Conservation (phyloP, 192 early-diverging fungal species). For the Entomortierella beljakovae region DNA sequence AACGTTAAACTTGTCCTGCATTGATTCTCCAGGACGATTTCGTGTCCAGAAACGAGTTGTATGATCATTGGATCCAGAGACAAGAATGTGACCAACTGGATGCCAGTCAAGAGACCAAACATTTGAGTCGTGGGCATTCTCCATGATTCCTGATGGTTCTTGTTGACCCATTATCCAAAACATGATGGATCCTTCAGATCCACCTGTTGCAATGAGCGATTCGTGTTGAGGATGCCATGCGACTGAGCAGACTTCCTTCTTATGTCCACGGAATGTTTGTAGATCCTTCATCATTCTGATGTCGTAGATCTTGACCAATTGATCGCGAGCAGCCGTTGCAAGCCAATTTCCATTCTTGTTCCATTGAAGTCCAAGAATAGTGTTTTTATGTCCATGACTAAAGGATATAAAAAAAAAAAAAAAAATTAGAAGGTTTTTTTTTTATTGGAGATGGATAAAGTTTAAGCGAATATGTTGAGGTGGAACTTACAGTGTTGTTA, state of each 20-base stretch:
- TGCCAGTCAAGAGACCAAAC: conserved; percentile 99
- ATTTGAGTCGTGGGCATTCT: conserved; percentile 87
- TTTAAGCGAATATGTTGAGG: neutral
- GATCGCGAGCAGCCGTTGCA: conserved; percentile 89
- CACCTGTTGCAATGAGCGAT: conserved; percentile 89
- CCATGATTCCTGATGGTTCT: conserved; percentile 59
- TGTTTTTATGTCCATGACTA: conserved; percentile 94
- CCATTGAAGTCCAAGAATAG: conserved; percentile 90
- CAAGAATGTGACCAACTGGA: conserved; percentile 94
- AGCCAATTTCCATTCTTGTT: conserved; percentile 99
- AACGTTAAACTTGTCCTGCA: conserved; percentile 67
- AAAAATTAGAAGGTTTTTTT: neutral
- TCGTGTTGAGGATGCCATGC: conserved; percentile 98
- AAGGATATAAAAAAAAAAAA: neutral
- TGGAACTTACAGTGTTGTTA: conserved; percentile 83
- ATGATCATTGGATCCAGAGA: conserved; percentile 95
- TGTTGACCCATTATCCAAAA: conserved; percentile 89
- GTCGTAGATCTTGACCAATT: conserved; percentile 93
- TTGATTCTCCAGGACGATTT: conserved; percentile 84
- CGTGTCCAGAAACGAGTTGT: conserved; percentile 96
- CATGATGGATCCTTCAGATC: conserved; percentile 86
- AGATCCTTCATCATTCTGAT: conserved; percentile 94
- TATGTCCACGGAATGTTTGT: conserved; percentile 85
- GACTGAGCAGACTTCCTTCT: conserved; percentile 90
- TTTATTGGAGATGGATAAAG: neutral